Evolutionary conservation across 2,329 filamentous ascomycete genomes (phyloP).

Genomic region (Pestalotiopsis fici): DNA sequence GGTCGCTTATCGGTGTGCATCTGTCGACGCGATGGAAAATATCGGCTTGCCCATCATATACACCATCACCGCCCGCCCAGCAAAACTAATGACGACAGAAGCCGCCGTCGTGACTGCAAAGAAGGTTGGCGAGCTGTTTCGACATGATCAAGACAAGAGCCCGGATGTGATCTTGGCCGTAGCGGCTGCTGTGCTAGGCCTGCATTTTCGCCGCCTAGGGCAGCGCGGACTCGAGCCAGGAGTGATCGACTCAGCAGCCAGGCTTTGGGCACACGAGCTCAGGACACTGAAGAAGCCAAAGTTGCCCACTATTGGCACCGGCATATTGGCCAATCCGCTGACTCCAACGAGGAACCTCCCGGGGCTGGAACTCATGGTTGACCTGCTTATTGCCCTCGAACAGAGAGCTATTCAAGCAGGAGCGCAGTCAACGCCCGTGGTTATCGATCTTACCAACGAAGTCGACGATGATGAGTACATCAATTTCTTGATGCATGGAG

Average conservation of each 20-base stretch:
- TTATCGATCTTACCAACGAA: not conserved
- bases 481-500: too few relatives aligned
- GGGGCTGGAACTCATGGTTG: not conserved
- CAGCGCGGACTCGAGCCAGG: too few relatives aligned
- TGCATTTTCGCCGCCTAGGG: not conserved
- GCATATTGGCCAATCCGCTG: not conserved
- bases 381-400: not conserved
- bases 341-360: not conserved
- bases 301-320: not conserved
- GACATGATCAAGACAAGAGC: not conserved
- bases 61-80: not conserved
- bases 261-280: not conserved
- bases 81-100: not conserved
- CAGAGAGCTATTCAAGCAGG: not conserved
- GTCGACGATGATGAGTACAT: too few relatives aligned
- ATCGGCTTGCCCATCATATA: not conserved
- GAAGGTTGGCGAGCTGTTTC: not conserved
- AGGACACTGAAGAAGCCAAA: not conserved
- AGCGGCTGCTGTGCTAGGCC: not conserved
- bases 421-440: not conserved
- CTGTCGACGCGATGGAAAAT: not conserved
- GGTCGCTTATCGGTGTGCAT: not conserved
- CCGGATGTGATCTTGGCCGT: not conserved
- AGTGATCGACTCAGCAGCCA: not conserved
- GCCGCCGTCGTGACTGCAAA: not conserved